Evolutionary conservation across 169 alveolate species (phyloP), one percentile per base, ranked within the genome.

Genomic region (Plasmodium inui): DNA sequence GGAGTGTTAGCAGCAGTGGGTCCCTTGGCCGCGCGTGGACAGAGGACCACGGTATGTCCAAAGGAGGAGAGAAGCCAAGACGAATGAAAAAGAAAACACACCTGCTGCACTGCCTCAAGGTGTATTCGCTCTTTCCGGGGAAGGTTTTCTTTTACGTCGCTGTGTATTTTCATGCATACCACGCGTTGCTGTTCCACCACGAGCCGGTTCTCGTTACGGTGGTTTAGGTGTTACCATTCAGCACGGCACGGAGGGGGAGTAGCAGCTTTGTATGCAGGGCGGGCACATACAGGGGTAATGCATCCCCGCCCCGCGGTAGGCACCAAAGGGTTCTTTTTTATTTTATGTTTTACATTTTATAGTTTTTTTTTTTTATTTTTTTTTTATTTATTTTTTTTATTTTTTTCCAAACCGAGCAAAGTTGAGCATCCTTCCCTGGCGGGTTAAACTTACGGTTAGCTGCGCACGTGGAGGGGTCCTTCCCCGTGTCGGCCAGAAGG

Each of bases 81-180:
- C 30, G 44, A 26, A 28, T 22, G 37, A 41, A 41, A 34, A 76
- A 41, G 32, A 76, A 86, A 10, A 22, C 26, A n/a, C 44, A 50
- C 81, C 85, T 91, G 22, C 83, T 91, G 61, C 95, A 91, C 46
- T 76, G 92, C 9, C 44, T 91, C 32, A 74, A 81, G 26, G 92
- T 82, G 19, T 91, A 91, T 82, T 70, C 95, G 8, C 74, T 91
- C 9, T 91, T 82, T 82, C 92, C 84, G 22, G 95, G 95, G 1
- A 91, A 82, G 26, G 92, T 91, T 30, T 71, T 91, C 3, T 91
- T 91, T 82, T 91, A 91, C 53, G 67, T 91, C 72, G 70, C 90
- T 41, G 39, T 91, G 37, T 91, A 91, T 55, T 91, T 91, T 10
- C 95, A 91, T 39, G 6, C 30, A 2, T 82, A 30, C 34, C 84